Conservation (phyloP, 2,329 filamentous ascomycete species). For the Bertia moriformis region DNA sequence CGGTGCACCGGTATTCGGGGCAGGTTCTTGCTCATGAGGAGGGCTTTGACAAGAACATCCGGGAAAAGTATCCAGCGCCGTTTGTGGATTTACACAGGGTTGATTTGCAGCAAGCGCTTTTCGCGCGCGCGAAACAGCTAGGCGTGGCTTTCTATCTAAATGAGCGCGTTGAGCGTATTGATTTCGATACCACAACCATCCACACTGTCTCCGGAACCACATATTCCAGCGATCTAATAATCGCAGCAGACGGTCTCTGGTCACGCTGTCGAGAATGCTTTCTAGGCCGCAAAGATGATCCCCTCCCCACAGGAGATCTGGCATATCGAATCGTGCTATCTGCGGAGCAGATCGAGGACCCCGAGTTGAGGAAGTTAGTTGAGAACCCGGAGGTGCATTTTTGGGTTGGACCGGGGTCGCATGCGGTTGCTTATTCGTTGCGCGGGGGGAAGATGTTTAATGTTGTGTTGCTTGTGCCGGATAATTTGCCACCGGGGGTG, state of each 20-base stretch:
- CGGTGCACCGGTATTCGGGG: constrained; percentile 27
- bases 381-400: constrained; percentile 35
- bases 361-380: constrained; percentile 34
- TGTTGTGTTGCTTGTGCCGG: constrained; percentile 49
- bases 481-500: constrained; percentile 40
- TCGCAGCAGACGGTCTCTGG: constrained; percentile 53
- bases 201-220: constrained; percentile 19
- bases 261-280: constrained; percentile 36
- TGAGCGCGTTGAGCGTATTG: constrained; percentile 27
- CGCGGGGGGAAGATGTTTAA: constrained; percentile 46
- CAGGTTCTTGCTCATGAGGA: constrained; percentile 30
- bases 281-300: constrained; percentile 26
- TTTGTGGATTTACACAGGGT: constrained; percentile 47
- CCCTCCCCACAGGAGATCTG: constrained; percentile 45
- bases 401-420: constrained; percentile 48
- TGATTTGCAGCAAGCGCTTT: constrained; percentile 40
- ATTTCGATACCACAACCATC: constrained; percentile 28
- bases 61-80: constrained; percentile 36
- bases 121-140: constrained; percentile 31
- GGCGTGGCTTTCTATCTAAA: constrained; percentile 34
- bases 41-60: constrained; percentile 35
- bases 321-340: constrained; percentile 47
- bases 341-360: constrained; percentile 32
- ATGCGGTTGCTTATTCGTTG: constrained; percentile 49
- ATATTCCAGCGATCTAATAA: constrained; percentile 35